A percentile compares a stretch with the other conserved stretches of the same genome.
phyloP scores from a whole-genome alignment of 176 grass and related monocot genomes.

The Oropetium thomaeum region DNA sequence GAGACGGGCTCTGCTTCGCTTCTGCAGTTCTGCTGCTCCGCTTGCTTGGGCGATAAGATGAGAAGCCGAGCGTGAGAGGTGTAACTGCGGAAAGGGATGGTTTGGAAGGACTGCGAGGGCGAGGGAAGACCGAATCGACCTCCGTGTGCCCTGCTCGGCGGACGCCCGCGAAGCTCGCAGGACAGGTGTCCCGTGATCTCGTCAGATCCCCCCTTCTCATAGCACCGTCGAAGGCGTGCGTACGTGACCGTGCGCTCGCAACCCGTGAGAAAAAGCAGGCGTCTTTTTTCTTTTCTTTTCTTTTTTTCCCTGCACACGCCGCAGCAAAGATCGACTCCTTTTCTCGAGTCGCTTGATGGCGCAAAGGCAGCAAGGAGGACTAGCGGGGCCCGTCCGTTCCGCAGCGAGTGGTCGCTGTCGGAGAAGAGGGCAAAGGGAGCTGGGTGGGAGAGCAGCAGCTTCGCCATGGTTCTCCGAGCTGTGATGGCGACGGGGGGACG shows the following conservation, averaged over 20 bases:
- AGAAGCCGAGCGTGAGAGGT: neutral
- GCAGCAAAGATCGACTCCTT: neutral
- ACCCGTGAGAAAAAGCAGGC: neutral
- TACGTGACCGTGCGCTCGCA: neutral
- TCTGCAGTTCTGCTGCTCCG: neutral
- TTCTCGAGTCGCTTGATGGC: neutral
- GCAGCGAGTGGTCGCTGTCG: neutral
- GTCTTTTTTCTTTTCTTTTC: neutral
- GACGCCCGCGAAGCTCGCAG: neutral
- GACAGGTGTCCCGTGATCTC: slow-evolving; percentile 21
- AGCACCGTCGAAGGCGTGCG: neutral
- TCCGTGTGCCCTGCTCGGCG: neutral
- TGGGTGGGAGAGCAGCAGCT: neutral
- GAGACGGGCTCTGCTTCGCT: slow-evolving; percentile 20
- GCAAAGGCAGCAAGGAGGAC: neutral
- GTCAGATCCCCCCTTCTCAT: neutral
- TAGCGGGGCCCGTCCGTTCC: neutral
- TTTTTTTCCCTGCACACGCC: neutral
- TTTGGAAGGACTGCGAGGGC: slow-evolving; percentile 8
- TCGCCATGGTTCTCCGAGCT: neutral
- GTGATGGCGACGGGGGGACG: neutral
- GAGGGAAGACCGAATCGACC: neutral
- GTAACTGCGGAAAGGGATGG: slow-evolving; percentile 24
- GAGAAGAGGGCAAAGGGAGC: neutral
- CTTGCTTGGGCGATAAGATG: slow-evolving; percentile 44